Conservation (phyloP, 441 rosid species). For the Euphorbia schlechtendalii region DNA sequence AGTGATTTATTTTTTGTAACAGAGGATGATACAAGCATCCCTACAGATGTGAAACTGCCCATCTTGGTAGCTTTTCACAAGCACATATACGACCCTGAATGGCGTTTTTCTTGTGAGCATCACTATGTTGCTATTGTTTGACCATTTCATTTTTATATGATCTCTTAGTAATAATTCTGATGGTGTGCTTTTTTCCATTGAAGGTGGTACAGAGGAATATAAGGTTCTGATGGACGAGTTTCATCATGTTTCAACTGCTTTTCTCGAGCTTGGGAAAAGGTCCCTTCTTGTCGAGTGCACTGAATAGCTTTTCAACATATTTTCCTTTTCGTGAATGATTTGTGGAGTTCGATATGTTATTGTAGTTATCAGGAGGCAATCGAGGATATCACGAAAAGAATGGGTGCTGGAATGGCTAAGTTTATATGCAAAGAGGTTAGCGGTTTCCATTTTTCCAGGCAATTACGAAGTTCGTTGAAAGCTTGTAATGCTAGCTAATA, state of each 20-base stretch:
- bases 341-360: background rate
- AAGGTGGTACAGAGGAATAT: constrained; percentile 90
- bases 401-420: constrained; percentile 99
- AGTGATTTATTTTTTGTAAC: constrained; percentile 25
- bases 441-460: too few species aligned
- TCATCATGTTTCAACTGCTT: constrained; percentile 81
- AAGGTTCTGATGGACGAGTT: constrained; percentile 93
- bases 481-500: too few species aligned
- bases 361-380: constrained; percentile 47
- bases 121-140: constrained; percentile 15
- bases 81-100: constrained; percentile 65
- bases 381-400: constrained; percentile 70
- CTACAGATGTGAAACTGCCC: constrained; percentile 80
- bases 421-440: constrained; percentile 89
- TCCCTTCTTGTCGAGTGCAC: constrained; percentile 14
- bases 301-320: too few species aligned
- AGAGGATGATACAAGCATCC: constrained; percentile 98
- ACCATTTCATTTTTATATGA: background rate
- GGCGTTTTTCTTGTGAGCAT: constrained; percentile 90
- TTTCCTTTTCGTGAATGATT: background rate
- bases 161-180: constrained; percentile 9
- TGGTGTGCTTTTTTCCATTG: constrained; percentile 8
- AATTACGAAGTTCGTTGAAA: too few species aligned
- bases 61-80: constrained; percentile 67
- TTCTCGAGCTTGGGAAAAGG: constrained; percentile 82